Evolutionary conservation across 2,329 filamentous ascomycete genomes (phyloP).

Genomic region (Diaporthe destruens): DNA sequence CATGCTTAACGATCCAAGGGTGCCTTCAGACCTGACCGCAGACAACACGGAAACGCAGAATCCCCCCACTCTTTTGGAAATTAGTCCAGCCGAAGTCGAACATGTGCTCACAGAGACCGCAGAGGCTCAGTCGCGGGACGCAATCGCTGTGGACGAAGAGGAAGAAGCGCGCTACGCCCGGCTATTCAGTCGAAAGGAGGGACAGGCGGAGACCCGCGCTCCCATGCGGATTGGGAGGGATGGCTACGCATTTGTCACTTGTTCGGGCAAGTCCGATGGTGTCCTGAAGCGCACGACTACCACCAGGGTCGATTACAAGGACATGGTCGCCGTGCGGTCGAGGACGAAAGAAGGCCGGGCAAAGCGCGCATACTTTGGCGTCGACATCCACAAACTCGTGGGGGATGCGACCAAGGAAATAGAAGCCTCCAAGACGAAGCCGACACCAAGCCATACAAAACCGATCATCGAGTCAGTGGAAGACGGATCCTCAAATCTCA

Average conservation of each 20-base stretch:
- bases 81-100: neutral
- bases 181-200: constrained; percentile 43
- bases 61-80: neutral
- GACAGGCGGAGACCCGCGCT: constrained; percentile 44
- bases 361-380: constrained; percentile 86
- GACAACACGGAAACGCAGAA: constrained; percentile 33
- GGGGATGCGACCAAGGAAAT: constrained; percentile 76
- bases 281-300: constrained; percentile 66
- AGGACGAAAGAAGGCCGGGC: constrained; percentile 76
- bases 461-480: constrained; percentile 60
- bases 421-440: constrained; percentile 52
- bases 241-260: constrained; percentile 63
- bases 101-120: constrained; percentile 3
- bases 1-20: constrained; percentile 54
- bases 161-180: constrained; percentile 43
- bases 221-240: constrained; percentile 42
- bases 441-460: constrained; percentile 46
- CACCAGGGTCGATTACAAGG: constrained; percentile 69
- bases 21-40: constrained; percentile 40
- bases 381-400: constrained; percentile 88
- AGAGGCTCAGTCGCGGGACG: constrained; percentile 22
- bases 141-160: constrained; percentile 5
- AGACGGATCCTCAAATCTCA: constrained; percentile 46
- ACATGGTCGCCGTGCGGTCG: constrained; percentile 76
- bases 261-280: constrained; percentile 67